A percentile compares a stretch with the other conserved stretches of the same genome.
These are phyloP conservation scores for Pelargonium citronellum DNA, from an alignment of 441 rosid species.

Conservation along the genomic window DNA sequence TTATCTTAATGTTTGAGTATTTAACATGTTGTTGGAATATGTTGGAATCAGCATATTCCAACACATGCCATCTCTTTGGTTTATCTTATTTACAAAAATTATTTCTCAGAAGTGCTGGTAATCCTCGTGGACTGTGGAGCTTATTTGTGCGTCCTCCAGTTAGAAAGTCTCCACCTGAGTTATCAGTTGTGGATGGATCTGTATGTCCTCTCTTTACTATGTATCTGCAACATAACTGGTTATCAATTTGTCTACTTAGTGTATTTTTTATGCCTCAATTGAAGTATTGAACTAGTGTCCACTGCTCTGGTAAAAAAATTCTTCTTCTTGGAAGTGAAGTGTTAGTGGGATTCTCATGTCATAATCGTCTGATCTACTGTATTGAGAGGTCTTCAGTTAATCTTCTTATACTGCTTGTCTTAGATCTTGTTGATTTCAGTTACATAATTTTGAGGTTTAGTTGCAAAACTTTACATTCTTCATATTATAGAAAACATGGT, in stretches of 20 bases:
- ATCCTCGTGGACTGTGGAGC: constrained; percentile 62
- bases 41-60: too few relatives aligned
- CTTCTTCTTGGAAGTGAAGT: not conserved
- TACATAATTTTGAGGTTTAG: constrained; percentile 1
- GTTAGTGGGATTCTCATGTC: not conserved
- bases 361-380: not conserved
- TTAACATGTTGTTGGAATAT: too few relatives aligned
- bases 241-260: constrained; percentile 8
- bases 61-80: constrained; percentile 18
- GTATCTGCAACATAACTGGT: constrained; percentile 16
- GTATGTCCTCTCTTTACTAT: constrained; percentile 34
- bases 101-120: constrained; percentile 29
- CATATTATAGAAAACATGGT: not conserved
- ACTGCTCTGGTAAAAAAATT: not conserved
- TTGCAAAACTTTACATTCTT: constrained; percentile 5
- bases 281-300: not conserved
- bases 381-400: not conserved
- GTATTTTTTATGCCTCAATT: not conserved
- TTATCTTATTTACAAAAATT: constrained; percentile 4
- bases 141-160: constrained; percentile 39
- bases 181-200: constrained; percentile 31
- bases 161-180: constrained; percentile 38
- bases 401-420: not conserved
- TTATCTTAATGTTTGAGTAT: constrained; percentile 15
- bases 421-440: not conserved